Base-by-base conservation (phyloP, 305 asterid genomes). In the Fraxinus angustifolia region DNA sequence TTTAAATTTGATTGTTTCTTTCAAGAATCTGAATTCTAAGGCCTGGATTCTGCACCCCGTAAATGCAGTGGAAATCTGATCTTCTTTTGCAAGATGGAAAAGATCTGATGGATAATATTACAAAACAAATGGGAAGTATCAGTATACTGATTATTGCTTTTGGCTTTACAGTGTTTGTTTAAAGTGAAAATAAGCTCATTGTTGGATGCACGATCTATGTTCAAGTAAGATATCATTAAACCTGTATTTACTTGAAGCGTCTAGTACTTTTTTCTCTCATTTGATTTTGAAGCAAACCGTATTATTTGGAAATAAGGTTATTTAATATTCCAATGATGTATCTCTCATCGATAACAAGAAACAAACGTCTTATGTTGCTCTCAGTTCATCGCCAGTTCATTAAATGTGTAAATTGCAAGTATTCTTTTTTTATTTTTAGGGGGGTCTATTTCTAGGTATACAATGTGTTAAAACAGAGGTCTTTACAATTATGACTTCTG, bases 181-280 rank as follows among this genome's bases (percentile, higher is more conserved):
- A 72, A 73, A 82, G 77, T 78, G 84, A 83, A 75, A 7, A 68
- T 77, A 79, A 85, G 88, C 81, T 78, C 75, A 73, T 80, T 45
- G 11, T 84, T 87, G 81, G 85, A 83, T 87, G 89, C 88, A 80
- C 87, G 90, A 91, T 89, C 94, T 90, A 91, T 94, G 97, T 90
- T 91, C 97, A 90, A 92, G 98, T 94, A 94, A 91, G 97, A 84
- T 76, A 12, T 45, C 62, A 28, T 75, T 84, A 36, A 6, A 79
- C 45, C 68, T 78, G 31, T 31, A 12, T 56, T 71, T 77, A 62
- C 50, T 48, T 0, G 17, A 79, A 72, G 42, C 17, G 71, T 68
- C 16, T 83, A 12, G 17, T 67, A 28, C 35, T 3, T 26, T 67
- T 28, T 28, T 28, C 6, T 2, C 71, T 3, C 30, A 1, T 62